A percentile compares a stretch with the other conserved stretches of the same genome.
These are phyloP conservation scores for Chaetomiaceae sp. DNA, from an alignment of 2,329 filamentous ascomycete species.

Conservation along the genomic window DNA sequence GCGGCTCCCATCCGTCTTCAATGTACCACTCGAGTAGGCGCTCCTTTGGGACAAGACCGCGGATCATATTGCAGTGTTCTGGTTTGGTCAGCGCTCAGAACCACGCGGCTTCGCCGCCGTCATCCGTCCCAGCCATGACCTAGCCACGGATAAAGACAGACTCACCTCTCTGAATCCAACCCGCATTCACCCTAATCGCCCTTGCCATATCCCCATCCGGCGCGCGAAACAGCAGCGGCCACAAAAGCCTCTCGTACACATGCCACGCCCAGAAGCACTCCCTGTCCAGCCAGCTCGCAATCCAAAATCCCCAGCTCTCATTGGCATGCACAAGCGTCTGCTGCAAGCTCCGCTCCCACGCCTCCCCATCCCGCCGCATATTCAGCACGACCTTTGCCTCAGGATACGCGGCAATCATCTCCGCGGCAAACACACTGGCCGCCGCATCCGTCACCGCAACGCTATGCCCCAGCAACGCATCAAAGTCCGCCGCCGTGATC, in stretches of 20 bases:
- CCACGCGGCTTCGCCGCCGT: no score
- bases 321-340: constrained; percentile 25
- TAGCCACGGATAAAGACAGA: not conserved
- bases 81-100: not conserved
- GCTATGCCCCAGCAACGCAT: constrained; percentile 19
- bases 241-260: constrained; percentile 27
- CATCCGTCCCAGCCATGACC: no score
- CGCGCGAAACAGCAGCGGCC: constrained; percentile 27
- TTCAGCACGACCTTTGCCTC: constrained; percentile 23
- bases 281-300: constrained; percentile 25
- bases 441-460: constrained; percentile 23
- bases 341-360: constrained; percentile 33
- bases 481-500: constrained; percentile 19
- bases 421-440: constrained; percentile 32
- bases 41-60: constrained; percentile 30
- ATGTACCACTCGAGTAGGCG: constrained; percentile 34
- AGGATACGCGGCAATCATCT: constrained; percentile 35
- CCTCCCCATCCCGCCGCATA: constrained; percentile 34
- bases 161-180: constrained; percentile 26
- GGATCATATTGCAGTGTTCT: constrained; percentile 32
- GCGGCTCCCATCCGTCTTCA: constrained; percentile 36
- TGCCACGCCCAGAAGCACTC: constrained; percentile 32
- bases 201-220: constrained; percentile 25
- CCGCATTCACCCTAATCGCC: constrained; percentile 26
- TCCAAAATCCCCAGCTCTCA: constrained; percentile 26